phyloP scores from a whole-genome alignment of 2,329 filamentous ascomycete genomes.

The Dactylellina cionopaga region DNA sequence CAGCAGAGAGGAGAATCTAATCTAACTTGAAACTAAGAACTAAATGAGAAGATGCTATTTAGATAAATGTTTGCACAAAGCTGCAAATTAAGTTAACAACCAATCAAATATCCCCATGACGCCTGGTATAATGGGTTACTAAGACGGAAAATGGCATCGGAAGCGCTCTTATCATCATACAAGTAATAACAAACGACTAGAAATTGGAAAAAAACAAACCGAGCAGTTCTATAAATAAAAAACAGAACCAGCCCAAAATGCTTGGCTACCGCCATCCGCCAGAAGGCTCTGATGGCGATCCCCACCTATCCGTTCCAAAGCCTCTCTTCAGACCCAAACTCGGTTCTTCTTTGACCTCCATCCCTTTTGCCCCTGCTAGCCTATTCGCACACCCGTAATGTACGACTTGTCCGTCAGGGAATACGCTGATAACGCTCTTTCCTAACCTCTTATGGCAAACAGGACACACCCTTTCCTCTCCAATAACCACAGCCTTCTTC shows the following conservation, averaged over 20 bases:
- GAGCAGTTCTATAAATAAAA: neutral
- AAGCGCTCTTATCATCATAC: conserved; percentile 41
- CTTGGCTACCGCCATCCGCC: conserved; percentile 32
- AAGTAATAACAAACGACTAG: conserved; percentile 7
- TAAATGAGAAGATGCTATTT: too few relatives aligned
- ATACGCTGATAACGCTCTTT: conserved; percentile 87
- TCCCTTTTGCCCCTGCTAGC: conserved; percentile 36
- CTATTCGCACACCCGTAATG: conserved; percentile 77
- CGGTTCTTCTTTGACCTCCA: conserved; percentile 41
- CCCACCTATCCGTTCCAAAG: conserved; percentile 37
- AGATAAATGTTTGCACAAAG: too few relatives aligned
- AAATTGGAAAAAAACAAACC: neutral
- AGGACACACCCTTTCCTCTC: conserved; percentile 87
- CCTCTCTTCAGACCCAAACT: conserved; percentile 20
- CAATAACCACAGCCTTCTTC: conserved; percentile 78
- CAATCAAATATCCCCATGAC: conserved; percentile 32
- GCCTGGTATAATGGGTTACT: conserved; percentile 46
- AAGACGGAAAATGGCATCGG: conserved; percentile 14
- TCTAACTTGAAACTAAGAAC: too few relatives aligned
- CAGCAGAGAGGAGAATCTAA: too few relatives aligned
- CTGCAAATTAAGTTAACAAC: conserved; percentile 14
- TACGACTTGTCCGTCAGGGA: conserved; percentile 74
- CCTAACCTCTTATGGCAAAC: conserved; percentile 94
- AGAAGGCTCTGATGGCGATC: conserved; percentile 13
- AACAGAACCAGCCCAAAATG: neutral